Percentiles rank a stretch among this genome's conserved stretches.
Evolutionary conservation across 768 basidiomycete genomes (phyloP).

Genomic region (Baorangia bicolor): DNA sequence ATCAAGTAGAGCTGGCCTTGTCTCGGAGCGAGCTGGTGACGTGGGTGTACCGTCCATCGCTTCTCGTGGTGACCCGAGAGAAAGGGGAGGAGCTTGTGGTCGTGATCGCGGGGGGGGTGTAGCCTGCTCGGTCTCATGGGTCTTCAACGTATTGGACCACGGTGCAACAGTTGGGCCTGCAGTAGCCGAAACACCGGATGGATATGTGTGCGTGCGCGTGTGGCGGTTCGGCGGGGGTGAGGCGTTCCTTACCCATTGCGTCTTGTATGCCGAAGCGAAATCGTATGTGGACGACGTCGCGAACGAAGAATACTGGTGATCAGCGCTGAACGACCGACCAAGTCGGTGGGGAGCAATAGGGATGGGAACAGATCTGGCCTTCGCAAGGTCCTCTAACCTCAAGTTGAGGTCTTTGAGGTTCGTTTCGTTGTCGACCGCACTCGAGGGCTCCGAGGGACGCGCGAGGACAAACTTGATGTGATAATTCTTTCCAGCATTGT

Average conservation of each 20-base stretch:
- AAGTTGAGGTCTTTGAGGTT: slow-evolving; percentile 61
- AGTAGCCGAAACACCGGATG: slow-evolving; percentile 41
- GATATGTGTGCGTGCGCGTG: slow-evolving; percentile 48
- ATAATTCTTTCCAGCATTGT: slow-evolving; percentile 80
- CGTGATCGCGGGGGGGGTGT: background rate
- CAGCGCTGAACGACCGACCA: slow-evolving; percentile 30
- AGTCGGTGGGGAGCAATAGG: slow-evolving; percentile 12
- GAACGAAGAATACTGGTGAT: slow-evolving; percentile 21
- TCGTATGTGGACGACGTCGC: slow-evolving; percentile 55
- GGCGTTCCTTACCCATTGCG: slow-evolving; percentile 25
- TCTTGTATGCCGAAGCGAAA: slow-evolving; percentile 50
- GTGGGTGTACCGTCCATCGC: slow-evolving; percentile 7
- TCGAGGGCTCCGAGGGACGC: slow-evolving; percentile 24
- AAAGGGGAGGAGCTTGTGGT: background rate
- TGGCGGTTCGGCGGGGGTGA: slow-evolving; percentile 19
- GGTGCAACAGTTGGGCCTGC: slow-evolving; percentile 37
- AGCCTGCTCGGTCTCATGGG: background rate
- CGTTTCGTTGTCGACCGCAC: slow-evolving; percentile 38
- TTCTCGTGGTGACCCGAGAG: slow-evolving; percentile 27
- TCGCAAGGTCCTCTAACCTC: slow-evolving; percentile 66
- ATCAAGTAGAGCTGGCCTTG: background rate
- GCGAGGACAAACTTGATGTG: slow-evolving; percentile 57
- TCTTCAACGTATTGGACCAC: slow-evolving; percentile 30
- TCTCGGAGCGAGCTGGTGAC: slow-evolving; percentile 8
- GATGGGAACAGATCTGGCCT: slow-evolving; percentile 25